phyloP scores from a whole-genome alignment of 75 land plant species.

The Larix kaempferi region DNA sequence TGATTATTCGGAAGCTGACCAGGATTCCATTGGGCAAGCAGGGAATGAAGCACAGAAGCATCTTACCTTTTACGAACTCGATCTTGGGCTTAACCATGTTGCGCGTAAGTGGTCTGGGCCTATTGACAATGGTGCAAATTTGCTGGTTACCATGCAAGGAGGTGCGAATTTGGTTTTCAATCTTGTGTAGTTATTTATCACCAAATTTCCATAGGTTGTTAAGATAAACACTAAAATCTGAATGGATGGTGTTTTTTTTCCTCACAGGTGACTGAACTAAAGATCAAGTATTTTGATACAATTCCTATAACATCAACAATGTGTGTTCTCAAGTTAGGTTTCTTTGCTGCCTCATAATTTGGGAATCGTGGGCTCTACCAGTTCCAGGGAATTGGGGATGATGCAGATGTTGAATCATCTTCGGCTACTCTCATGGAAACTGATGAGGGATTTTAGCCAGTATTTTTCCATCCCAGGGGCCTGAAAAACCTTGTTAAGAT shows the following conservation, averaged over 20 bases:
- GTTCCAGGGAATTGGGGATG: slow-evolving; percentile 95
- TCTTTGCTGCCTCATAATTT: slow-evolving; percentile 98
- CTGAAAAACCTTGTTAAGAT: slow-evolving; percentile 86
- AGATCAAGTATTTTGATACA: slow-evolving; percentile 97
- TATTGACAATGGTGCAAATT: slow-evolving; percentile 95
- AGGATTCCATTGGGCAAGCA: slow-evolving; percentile 90
- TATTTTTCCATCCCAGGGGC: slow-evolving; percentile 91
- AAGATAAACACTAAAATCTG: too few species aligned
- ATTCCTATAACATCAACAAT: slow-evolving; percentile 88
- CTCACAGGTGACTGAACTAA: slow-evolving; percentile 61
- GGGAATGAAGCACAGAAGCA: slow-evolving; percentile 98
- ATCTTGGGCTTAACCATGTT: slow-evolving; percentile 95
- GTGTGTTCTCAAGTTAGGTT: slow-evolving; percentile 90
- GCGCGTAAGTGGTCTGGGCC: slow-evolving; percentile 96
- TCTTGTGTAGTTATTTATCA: neutral
- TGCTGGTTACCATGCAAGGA: slow-evolving; percentile 94
- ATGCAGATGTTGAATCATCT: slow-evolving; percentile 90
- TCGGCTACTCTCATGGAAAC: slow-evolving; percentile 90
- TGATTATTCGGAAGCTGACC: slow-evolving; percentile 97
- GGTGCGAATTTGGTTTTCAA: slow-evolving; percentile 92
- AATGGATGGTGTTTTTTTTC: neutral
- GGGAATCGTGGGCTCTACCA: slow-evolving; percentile 98
- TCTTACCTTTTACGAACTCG: slow-evolving; percentile 97
- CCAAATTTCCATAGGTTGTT: neutral
- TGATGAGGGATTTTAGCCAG: slow-evolving; percentile 96